Evolutionary conservation across 2,329 filamentous ascomycete species (phyloP).

Genomic region (Aureobasidium musti): DNA sequence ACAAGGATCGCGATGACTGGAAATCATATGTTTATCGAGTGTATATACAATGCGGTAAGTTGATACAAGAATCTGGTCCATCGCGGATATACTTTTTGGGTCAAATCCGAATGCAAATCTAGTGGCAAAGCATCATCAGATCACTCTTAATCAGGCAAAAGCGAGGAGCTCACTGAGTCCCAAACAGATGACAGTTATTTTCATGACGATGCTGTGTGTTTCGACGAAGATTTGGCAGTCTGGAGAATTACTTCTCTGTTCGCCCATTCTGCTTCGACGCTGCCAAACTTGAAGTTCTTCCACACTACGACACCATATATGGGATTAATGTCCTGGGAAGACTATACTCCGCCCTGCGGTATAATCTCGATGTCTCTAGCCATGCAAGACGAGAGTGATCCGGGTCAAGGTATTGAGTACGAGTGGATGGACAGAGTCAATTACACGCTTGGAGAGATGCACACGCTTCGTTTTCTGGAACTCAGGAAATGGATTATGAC

Average conservation of each 20-base stretch:
- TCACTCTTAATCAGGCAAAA: background rate
- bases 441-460: background rate
- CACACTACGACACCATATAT: background rate
- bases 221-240: background rate
- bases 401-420: background rate
- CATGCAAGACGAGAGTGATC: background rate
- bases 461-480: background rate
- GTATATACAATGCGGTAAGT: background rate
- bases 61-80: background rate
- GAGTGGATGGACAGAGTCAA: background rate
- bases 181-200: background rate
- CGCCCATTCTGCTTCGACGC: background rate
- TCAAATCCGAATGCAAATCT: background rate
- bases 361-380: background rate
- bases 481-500: background rate
- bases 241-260: background rate
- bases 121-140: background rate
- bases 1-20: conserved; percentile 2
- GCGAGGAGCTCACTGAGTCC: background rate
- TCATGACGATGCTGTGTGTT: background rate
- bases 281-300: background rate
- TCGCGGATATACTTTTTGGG: too few relatives aligned
- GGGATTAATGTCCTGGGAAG: background rate
- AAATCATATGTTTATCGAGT: background rate
- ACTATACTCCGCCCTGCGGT: background rate